phyloP scores from a whole-genome alignment of 2,329 filamentous ascomycete genomes.

The Thyridium curvatum region DNA sequence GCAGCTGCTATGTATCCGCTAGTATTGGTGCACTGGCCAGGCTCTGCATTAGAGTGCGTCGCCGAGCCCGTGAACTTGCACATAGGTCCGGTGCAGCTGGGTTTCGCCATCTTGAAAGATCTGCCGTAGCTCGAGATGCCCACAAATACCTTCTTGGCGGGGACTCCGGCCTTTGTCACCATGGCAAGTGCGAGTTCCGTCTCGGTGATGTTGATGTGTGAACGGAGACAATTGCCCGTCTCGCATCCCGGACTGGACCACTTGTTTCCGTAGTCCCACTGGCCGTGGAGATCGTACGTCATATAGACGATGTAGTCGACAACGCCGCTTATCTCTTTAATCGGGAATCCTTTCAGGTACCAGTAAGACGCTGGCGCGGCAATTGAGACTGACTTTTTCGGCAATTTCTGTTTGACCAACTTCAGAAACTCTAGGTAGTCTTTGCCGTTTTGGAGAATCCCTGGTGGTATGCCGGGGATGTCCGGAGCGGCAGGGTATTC shows the following conservation, averaged over 20 bases:
- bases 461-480: slow-evolving; percentile 14
- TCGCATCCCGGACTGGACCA: slow-evolving; percentile 13
- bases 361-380: slow-evolving; percentile 18
- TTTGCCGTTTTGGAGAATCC: slow-evolving; percentile 11
- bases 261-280: slow-evolving; percentile 19
- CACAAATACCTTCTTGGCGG: slow-evolving; percentile 21
- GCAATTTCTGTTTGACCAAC: slow-evolving; percentile 9
- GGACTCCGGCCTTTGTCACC: slow-evolving; percentile 27
- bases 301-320: slow-evolving; percentile 27
- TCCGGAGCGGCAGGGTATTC: slow-evolving; percentile 30
- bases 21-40: slow-evolving; percentile 27
- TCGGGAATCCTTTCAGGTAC: slow-evolving; percentile 20
- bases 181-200: slow-evolving; percentile 16
- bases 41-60: slow-evolving; percentile 10
- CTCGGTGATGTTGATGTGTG: slow-evolving; percentile 26
- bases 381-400: slow-evolving; percentile 9
- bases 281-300: slow-evolving; percentile 28
- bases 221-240: slow-evolving; percentile 25
- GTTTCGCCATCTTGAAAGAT: slow-evolving; percentile 22
- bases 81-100: slow-evolving; percentile 18
- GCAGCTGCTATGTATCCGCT: slow-evolving; percentile 29
- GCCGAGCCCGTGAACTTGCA: slow-evolving; percentile 27
- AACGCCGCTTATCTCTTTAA: slow-evolving; percentile 12
- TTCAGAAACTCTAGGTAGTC: slow-evolving; percentile 19
- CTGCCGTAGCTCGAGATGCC: slow-evolving; percentile 27